Evolutionary conservation across 1,284 basidiomycete genomes (phyloP).

Genomic region (Cryptococcus jaspeensis): DNA sequence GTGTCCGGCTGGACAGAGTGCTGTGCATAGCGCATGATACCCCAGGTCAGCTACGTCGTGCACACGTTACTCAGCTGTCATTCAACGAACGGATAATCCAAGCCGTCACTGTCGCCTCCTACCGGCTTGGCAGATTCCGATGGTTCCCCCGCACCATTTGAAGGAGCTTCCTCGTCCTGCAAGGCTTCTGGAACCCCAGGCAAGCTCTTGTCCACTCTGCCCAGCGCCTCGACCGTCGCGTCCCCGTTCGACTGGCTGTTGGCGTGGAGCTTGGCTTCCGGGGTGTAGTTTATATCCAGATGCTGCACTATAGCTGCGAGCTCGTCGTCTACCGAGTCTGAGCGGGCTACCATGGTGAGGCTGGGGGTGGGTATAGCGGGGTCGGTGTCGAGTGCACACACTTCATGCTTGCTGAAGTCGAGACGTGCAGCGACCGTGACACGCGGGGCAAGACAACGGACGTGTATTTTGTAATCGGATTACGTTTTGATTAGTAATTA

Average conservation of each 20-base stretch:
- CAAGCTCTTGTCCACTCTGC: neutral
- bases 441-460: too few species aligned
- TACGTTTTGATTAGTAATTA: too few species aligned
- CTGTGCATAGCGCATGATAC: neutral
- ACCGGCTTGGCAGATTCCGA: neutral
- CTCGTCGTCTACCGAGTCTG: conserved; percentile 3
- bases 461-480: too few species aligned
- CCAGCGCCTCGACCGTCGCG: neutral
- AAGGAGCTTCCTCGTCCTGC: neutral
- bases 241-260: neutral
- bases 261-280: neutral
- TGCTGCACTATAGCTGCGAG: conserved; percentile 8
- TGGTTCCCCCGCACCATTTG: neutral
- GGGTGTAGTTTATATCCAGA: conserved; percentile 4
- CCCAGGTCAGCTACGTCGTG: too few species aligned
- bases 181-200: neutral
- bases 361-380: too few species aligned
- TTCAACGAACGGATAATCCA: too few species aligned
- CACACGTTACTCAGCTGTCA: too few species aligned
- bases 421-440: too few species aligned
- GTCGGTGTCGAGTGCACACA: too few species aligned
- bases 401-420: too few species aligned
- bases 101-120: too few species aligned
- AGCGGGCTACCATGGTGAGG: too few species aligned
- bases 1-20: conserved; percentile 10